Percentiles rank a stretch among this genome's conserved stretches.
phyloP scores from a whole-genome alignment of 2,329 filamentous ascomycete genomes.

The Phialophora expanda region DNA sequence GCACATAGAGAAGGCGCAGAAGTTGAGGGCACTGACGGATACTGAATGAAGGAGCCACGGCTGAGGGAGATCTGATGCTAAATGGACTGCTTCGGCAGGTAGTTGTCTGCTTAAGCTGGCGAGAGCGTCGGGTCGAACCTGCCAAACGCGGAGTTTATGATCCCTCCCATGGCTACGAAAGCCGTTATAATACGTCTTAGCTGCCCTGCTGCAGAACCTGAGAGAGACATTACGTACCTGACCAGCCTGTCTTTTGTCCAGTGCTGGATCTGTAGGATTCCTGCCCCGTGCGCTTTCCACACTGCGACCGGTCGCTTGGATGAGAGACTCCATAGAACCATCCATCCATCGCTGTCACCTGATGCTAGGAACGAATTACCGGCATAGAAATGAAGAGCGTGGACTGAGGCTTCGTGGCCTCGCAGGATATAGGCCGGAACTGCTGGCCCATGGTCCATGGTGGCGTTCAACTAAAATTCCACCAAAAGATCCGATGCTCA shows the following conservation, averaged over 20 bases:
- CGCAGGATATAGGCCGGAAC: slow-evolving; percentile 75
- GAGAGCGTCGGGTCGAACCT: slow-evolving; percentile 68
- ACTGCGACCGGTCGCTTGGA: slow-evolving; percentile 80
- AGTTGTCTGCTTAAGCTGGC: slow-evolving; percentile 66
- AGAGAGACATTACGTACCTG: slow-evolving; percentile 63
- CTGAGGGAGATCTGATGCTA: slow-evolving; percentile 54
- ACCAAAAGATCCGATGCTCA: too few species aligned
- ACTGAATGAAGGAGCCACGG: slow-evolving; percentile 88
- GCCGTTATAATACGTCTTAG: background rate
- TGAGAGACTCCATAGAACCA: slow-evolving; percentile 82
- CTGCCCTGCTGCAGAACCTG: background rate
- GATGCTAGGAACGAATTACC: slow-evolving; percentile 78
- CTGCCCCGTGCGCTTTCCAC: slow-evolving; percentile 81
- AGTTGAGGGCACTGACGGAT: slow-evolving; percentile 91
- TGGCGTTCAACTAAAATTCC: background rate
- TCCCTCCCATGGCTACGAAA: slow-evolving; percentile 80
- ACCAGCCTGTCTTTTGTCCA: slow-evolving; percentile 78
- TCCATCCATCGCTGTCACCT: slow-evolving; percentile 87
- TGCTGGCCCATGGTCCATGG: slow-evolving; percentile 50
- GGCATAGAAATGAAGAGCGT: slow-evolving; percentile 74
- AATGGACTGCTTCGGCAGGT: slow-evolving; percentile 75
- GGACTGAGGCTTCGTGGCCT: slow-evolving; percentile 81
- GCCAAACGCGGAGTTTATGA: slow-evolving; percentile 85
- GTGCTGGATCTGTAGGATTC: slow-evolving; percentile 74
- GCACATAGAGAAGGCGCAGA: slow-evolving; percentile 80